These are phyloP conservation scores for Fraxinus dipetala DNA, from an alignment of 305 asterid species.

Conservation along the genomic window DNA sequence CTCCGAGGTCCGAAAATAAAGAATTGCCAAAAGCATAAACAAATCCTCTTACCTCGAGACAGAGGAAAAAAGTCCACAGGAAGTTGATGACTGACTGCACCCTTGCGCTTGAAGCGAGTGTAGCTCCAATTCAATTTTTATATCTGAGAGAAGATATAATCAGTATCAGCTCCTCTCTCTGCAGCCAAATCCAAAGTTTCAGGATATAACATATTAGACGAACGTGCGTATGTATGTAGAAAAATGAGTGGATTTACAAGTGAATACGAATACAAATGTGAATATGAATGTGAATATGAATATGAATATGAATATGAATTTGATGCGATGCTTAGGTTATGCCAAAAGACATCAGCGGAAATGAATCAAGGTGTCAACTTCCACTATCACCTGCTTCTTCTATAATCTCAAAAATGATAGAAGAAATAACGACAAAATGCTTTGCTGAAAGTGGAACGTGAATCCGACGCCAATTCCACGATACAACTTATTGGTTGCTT, in stretches of 20 bases:
- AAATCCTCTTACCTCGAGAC: neutral
- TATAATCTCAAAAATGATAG: neutral
- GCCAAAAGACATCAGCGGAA: neutral
- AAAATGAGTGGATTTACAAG: neutral
- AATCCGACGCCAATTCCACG: constrained; percentile 34
- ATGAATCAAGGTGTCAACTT: neutral
- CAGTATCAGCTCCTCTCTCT: neutral
- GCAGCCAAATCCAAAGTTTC: neutral
- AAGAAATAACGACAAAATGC: neutral
- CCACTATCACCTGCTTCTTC: neutral
- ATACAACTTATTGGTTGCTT: neutral
- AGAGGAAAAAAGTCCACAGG: neutral
- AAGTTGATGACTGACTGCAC: neutral
- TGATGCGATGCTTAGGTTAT: neutral
- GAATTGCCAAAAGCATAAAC: neutral
- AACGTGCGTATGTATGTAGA: neutral
- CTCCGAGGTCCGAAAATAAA: neutral
- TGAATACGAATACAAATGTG: neutral
- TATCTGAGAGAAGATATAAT: constrained; percentile 1
- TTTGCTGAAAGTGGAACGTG: neutral
- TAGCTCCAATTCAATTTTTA: too few species aligned
- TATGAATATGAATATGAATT: too few species aligned
- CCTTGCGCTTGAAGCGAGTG: neutral
- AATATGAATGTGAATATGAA: neutral
- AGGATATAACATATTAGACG: neutral